These are phyloP conservation scores for Penicillium argentinense DNA, from an alignment of 495 filamentous ascomycete species.

Conservation along the genomic window DNA sequence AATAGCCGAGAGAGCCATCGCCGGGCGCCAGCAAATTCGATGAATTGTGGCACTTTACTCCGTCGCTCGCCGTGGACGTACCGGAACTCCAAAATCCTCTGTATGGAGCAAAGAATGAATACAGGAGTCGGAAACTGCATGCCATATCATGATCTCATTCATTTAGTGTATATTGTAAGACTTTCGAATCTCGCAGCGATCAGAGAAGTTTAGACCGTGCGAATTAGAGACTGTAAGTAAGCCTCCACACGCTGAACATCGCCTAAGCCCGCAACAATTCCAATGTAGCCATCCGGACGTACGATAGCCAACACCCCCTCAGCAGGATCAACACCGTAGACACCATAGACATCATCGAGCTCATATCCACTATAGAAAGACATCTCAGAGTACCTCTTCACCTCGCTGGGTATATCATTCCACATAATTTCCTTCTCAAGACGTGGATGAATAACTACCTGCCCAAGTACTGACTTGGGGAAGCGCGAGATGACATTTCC, in stretches of 20 bases:
- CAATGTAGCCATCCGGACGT: conserved; percentile 68
- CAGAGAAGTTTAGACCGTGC: conserved; percentile 28
- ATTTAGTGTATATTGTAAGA: too few relatives aligned
- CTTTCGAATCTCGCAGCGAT: too few relatives aligned
- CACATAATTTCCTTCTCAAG: conserved; percentile 52
- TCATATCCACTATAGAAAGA: conserved; percentile 65
- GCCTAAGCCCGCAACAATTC: conserved; percentile 55
- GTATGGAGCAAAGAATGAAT: too few relatives aligned
- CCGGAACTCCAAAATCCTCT: too few relatives aligned
- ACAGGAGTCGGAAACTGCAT: too few relatives aligned
- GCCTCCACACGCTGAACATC: conserved; percentile 46
- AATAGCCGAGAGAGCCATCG: too few relatives aligned
- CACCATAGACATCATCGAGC: conserved; percentile 65
- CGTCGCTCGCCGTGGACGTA: too few relatives aligned
- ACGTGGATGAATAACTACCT: conserved; percentile 61
- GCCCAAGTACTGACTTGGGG: conserved; percentile 51
- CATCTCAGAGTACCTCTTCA: conserved; percentile 57
- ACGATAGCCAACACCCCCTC: conserved; percentile 60
- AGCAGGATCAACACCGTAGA: conserved; percentile 59
- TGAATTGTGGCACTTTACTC: too few relatives aligned
- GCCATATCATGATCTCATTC: too few relatives aligned
- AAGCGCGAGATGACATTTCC: conserved; percentile 43
- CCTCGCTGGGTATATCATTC: conserved; percentile 55
- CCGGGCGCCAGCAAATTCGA: too few relatives aligned
- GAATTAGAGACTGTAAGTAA: conserved; percentile 32